Evolutionary conservation across 352 stramenopile species (phyloP), one percentile per base, ranked within the genome.

Genomic region (Phytopythium chamaehyphon): DNA sequence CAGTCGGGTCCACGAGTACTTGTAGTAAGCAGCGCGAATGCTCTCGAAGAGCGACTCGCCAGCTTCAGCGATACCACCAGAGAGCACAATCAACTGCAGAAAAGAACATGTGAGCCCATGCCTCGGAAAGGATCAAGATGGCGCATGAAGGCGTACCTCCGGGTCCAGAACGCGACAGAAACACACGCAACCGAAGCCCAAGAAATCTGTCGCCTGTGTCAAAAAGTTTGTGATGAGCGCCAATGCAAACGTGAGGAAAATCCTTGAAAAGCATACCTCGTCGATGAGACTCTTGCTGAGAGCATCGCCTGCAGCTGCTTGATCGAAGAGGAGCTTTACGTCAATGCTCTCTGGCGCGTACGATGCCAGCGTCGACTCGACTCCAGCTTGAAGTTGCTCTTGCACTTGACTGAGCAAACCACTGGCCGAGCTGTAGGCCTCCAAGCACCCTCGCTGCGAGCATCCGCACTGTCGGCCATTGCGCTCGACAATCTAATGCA

Each of bases 181-280:
- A 12, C 67, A 88, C 28, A 93, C 83, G 40, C 80, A 93, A 10
- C 80, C 83, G 52, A 90, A 87, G 24, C 83, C 83, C 50, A 93
- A 65, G 50, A 86, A 93, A 50, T 93, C 83, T 9, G 79, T 80
- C n/a, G 76, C 82, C 79, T 91, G 28, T 33, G 28, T 33, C 9
- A 33, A 33, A 10, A 9, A 33, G 9, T 33, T 33, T 9, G 9
- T 9, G 28, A 33, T 33, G 5, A 33, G 9, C 9, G 9, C 28
- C 28, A 33, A 9, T 9, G 28, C 28, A 9, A 10, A 5, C 9
- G 28, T 33, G 28, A 33, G 28, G 9, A 33, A 9, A 33, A 33
- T 33, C 5, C 5, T 33, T 9, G 28, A 9, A 33, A 33, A 33
- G 28, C 5, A 9, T 33, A 33, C 28, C 28, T 33, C 79, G 49